Conservation (phyloP, 352 stramenopile genomes). For the Poterioochromonas sp. region DNA sequence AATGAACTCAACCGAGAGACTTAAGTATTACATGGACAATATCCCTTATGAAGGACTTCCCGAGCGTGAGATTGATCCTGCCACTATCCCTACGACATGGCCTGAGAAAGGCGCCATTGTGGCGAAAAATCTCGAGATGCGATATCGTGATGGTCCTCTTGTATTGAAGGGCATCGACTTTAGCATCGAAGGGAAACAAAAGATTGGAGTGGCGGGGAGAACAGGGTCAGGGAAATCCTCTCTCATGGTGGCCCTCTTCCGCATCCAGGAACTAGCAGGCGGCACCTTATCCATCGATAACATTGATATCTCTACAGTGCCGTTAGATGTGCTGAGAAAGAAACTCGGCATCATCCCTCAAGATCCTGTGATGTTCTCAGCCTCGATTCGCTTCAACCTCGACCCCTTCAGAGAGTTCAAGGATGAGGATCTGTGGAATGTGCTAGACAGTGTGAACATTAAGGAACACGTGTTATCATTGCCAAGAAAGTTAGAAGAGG, state of each 20-base stretch:
- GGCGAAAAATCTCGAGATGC: background rate
- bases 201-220: slow-evolving; percentile 71
- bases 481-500: slow-evolving; percentile 48
- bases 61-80: too few species aligned
- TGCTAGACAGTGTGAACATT: background rate
- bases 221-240: slow-evolving; percentile 64
- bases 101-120: background rate
- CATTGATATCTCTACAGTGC: slow-evolving; percentile 56
- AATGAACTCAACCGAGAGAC: slow-evolving; percentile 25
- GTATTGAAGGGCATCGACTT: slow-evolving; percentile 38
- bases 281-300: slow-evolving; percentile 76
- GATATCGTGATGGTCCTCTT: slow-evolving; percentile 25
- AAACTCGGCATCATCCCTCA: slow-evolving; percentile 82
- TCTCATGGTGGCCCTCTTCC: slow-evolving; percentile 71
- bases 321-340: slow-evolving; percentile 62
- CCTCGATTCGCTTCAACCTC: slow-evolving; percentile 73
- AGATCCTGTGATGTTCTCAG: slow-evolving; percentile 79
- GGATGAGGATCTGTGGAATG: slow-evolving; percentile 60
- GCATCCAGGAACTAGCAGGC: slow-evolving; percentile 53
- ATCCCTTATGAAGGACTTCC: background rate
- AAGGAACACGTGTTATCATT: background rate
- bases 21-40: background rate
- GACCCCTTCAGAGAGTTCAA: slow-evolving; percentile 60
- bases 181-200: slow-evolving; percentile 49
- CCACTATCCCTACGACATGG: background rate